Conservation (phyloP, 192 early-diverging fungal species). For the Coemansia sp. region DNA sequence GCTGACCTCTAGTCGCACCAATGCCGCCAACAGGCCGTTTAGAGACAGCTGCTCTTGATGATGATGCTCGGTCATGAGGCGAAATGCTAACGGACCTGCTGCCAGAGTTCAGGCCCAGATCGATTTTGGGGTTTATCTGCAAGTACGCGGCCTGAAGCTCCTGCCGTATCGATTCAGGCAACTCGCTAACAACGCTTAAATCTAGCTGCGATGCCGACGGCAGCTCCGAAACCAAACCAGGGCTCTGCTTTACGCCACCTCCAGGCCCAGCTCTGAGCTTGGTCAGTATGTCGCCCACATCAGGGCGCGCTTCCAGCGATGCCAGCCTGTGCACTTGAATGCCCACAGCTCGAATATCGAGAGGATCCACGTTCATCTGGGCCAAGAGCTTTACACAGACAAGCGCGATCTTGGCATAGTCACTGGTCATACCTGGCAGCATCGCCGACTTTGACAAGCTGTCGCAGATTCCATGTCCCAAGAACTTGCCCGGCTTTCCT, state of each 20-base stretch:
- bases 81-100: background rate
- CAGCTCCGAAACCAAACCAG: background rate
- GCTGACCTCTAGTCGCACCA: constrained; percentile 16
- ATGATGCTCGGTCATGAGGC: background rate
- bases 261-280: constrained; percentile 7
- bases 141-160: constrained; percentile 29
- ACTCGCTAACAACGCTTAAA: constrained; percentile 21
- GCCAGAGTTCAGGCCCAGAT: background rate
- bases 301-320: background rate
- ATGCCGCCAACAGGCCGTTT: background rate
- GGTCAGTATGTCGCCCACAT: constrained; percentile 19
- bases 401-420: constrained; percentile 28
- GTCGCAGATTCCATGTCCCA: constrained; percentile 69
- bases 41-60: background rate
- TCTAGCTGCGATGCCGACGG: constrained; percentile 48
- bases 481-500: constrained; percentile 56
- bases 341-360: constrained; percentile 45
- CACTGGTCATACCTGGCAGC: constrained; percentile 53
- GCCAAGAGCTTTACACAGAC: constrained; percentile 21
- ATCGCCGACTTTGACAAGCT: constrained; percentile 55
- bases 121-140: constrained; percentile 3
- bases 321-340: constrained; percentile 39
- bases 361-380: constrained; percentile 22
- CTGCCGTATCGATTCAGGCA: constrained; percentile 37
- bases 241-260: background rate